These are phyloP conservation scores for Neonectria magnoliae DNA, from an alignment of 2,329 filamentous ascomycete genomes.

Conservation along the genomic window DNA sequence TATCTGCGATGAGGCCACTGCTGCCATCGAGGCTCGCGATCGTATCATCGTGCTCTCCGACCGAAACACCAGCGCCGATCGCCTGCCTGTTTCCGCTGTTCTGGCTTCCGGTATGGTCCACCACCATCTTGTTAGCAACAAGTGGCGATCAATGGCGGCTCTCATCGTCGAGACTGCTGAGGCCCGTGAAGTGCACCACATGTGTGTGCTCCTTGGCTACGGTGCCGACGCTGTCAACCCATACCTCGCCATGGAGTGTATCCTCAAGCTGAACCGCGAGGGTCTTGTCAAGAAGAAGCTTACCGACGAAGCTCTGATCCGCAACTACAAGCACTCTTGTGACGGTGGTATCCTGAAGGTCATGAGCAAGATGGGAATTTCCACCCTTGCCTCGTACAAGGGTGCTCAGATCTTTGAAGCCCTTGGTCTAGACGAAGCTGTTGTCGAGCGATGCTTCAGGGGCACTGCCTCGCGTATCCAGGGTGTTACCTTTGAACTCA, in stretches of 20 bases:
- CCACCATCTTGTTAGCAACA: slow-evolving; percentile 94
- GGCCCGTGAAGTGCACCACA: slow-evolving; percentile 96
- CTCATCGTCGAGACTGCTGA: slow-evolving; percentile 92
- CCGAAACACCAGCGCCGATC: slow-evolving; percentile 82
- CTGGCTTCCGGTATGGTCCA: slow-evolving; percentile 94
- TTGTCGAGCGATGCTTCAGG: slow-evolving; percentile 94
- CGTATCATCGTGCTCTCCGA: slow-evolving; percentile 91
- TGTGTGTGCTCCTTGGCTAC: slow-evolving; percentile 97
- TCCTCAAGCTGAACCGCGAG: slow-evolving; percentile 95
- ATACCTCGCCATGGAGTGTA: slow-evolving; percentile 95
- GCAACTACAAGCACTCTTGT: slow-evolving; percentile 96
- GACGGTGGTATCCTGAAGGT: slow-evolving; percentile 98
- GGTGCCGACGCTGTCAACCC: slow-evolving; percentile 95
- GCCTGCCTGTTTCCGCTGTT: slow-evolving; percentile 85
- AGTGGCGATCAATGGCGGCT: slow-evolving; percentile 90
- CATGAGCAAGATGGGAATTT: slow-evolving; percentile 99
- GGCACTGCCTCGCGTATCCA: slow-evolving; percentile 95
- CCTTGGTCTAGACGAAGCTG: slow-evolving; percentile 88
- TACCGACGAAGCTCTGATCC: slow-evolving; percentile 81
- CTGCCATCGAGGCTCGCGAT: slow-evolving; percentile 84
- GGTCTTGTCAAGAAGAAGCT: slow-evolving; percentile 92
- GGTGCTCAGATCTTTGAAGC: slow-evolving; percentile 98
- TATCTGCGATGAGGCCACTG: slow-evolving; percentile 86
- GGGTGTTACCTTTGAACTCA: slow-evolving; percentile 91
- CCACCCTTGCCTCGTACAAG: slow-evolving; percentile 95